Conservation (phyloP, 371 early-diverging fungal species). For the Parasitella parasitica region DNA sequence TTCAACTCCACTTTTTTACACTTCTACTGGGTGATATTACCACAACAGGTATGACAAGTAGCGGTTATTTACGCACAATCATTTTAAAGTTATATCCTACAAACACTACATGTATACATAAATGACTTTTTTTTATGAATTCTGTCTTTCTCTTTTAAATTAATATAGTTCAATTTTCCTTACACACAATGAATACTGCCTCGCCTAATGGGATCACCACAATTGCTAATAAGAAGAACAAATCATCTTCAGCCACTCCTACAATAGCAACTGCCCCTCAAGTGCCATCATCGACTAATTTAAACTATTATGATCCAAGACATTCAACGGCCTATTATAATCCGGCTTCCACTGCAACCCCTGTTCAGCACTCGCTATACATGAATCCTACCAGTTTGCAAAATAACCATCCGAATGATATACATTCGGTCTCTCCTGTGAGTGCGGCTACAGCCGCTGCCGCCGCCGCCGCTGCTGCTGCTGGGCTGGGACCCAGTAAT, state of each 20-base stretch:
- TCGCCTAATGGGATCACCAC: not conserved
- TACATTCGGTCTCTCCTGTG: conserved; percentile 5
- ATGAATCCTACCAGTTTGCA: not conserved
- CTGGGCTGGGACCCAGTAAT: conserved; percentile 10
- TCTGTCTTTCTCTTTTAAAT: conserved; percentile 3
- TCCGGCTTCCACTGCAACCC: not conserved
- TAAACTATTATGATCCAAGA: conserved; percentile 21
- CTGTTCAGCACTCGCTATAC: conserved; percentile 1
- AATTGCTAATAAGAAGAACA: not conserved
- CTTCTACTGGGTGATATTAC: not conserved
- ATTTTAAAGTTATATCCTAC: not conserved
- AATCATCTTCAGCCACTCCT: not conserved
- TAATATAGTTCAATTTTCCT: not conserved
- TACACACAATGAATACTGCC: not conserved
- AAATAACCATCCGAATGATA: not conserved
- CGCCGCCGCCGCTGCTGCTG: conserved; percentile 26
- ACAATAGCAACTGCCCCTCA: conserved; percentile 21
- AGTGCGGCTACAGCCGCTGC: conserved; percentile 28
- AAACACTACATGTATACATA: not conserved
- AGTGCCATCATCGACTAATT: conserved; percentile 20
- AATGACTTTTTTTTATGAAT: conserved; percentile 14
- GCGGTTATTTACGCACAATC: not conserved
- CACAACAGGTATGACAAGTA: not conserved
- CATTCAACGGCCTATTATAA: not conserved
- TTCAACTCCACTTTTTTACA: conserved; percentile 3